These are phyloP conservation scores for Sphaceloma murrayae DNA, from an alignment of 2,329 filamentous ascomycete genomes.

Conservation along the genomic window DNA sequence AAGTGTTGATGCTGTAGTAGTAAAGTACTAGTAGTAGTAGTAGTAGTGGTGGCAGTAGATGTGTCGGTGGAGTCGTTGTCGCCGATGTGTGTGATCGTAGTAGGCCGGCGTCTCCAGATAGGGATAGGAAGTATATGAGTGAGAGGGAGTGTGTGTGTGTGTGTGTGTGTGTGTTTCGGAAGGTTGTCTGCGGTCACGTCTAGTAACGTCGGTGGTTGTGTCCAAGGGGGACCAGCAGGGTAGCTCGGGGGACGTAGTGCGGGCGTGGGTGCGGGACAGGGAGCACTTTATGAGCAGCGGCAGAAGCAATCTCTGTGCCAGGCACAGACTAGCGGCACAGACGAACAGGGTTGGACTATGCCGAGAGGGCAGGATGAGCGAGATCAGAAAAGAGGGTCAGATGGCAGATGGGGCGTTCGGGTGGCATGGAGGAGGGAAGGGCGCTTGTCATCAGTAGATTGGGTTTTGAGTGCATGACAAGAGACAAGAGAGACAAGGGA, in stretches of 20 bases:
- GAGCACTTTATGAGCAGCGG: slow-evolving; percentile 8
- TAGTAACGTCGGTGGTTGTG: neutral
- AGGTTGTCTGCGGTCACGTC: neutral
- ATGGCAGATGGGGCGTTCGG: slow-evolving; percentile 13
- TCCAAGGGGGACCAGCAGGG: slow-evolving; percentile 9
- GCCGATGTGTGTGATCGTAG: too few species aligned
- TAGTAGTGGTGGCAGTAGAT: too few species aligned
- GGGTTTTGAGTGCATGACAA: neutral
- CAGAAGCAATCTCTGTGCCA: slow-evolving; percentile 1
- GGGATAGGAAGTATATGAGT: too few species aligned
- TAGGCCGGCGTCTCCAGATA: too few species aligned
- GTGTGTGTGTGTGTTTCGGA: too few species aligned
- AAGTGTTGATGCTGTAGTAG: too few species aligned
- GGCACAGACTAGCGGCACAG: slow-evolving; percentile 5
- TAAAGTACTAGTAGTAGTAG: neutral
- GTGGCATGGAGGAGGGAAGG: slow-evolving; percentile 6
- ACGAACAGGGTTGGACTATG: slow-evolving; percentile 12
- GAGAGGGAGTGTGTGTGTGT: too few species aligned
- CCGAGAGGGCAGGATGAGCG: slow-evolving; percentile 4
- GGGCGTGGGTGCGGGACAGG: slow-evolving; percentile 10
- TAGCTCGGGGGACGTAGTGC: neutral
- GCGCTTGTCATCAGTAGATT: neutral
- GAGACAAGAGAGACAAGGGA: neutral
- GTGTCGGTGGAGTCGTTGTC: too few species aligned
- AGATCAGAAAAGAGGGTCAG: slow-evolving; percentile 15